These are phyloP conservation scores for Yarrowia sp. DNA, from an alignment of 805 yeast species.

Conservation along the genomic window DNA sequence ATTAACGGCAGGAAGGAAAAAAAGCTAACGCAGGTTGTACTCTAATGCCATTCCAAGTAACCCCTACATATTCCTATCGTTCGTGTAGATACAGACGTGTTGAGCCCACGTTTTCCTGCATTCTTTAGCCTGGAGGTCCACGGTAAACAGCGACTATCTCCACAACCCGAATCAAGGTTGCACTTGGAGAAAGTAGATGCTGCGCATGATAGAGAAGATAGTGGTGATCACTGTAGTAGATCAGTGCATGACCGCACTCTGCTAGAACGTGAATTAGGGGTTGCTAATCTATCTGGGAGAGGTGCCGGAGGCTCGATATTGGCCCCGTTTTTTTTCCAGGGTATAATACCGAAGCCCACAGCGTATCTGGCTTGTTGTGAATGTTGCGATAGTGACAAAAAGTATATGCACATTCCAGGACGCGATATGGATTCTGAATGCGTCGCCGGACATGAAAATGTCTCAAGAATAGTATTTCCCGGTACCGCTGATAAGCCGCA, in stretches of 20 bases:
- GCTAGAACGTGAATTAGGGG: background rate
- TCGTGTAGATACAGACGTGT: background rate
- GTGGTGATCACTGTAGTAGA: background rate
- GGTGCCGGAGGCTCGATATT: no score
- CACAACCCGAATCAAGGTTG: background rate
- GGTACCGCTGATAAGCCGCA: constrained; percentile 3
- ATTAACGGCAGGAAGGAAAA: background rate
- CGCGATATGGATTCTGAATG: background rate
- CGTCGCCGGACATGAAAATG: background rate
- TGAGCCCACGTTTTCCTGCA: background rate
- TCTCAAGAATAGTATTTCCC: background rate
- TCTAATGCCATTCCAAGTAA: background rate
- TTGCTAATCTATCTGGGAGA: background rate
- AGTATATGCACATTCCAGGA: constrained; percentile 5
- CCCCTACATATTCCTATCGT: constrained; percentile 4
- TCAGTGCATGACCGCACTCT: constrained; percentile 2
- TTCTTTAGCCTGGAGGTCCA: background rate
- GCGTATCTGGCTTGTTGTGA: no score
- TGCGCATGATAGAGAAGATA: background rate
- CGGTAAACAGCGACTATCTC: background rate
- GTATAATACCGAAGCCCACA: no score
- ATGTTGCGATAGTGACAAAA: background rate
- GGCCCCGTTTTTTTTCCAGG: no score
- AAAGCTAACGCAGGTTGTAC: constrained; percentile 1
- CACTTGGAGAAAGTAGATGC: background rate